Evolutionary conservation across 352 stramenopile species (phyloP).

Genomic region (Phytophthora capsici): DNA sequence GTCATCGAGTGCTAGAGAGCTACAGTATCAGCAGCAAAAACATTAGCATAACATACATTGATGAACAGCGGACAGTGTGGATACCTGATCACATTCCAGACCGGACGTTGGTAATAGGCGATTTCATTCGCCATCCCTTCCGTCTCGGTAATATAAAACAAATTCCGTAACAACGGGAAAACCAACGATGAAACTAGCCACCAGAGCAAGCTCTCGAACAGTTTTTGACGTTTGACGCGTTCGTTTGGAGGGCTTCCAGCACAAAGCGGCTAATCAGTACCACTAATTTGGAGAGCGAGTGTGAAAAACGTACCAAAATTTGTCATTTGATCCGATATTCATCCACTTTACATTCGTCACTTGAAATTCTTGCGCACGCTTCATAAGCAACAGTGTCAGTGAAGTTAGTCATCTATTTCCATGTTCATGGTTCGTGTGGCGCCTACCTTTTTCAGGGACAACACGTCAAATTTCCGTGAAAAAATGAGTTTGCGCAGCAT

Average conservation of each 20-base stretch:
- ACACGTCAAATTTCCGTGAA: conserved; percentile 62
- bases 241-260: conserved; percentile 63
- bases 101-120: conserved; percentile 64
- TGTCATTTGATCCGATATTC: conserved; percentile 25
- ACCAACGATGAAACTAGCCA: conserved; percentile 56
- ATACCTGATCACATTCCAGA: conserved; percentile 70
- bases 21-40: conserved; percentile 19
- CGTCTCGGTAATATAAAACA: conserved; percentile 80
- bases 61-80: background rate
- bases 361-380: conserved; percentile 47
- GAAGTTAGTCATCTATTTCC: background rate
- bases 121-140: conserved; percentile 78
- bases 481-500: conserved; percentile 55
- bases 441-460: conserved; percentile 62
- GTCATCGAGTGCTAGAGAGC: conserved; percentile 53
- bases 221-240: conserved; percentile 43
- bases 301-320: conserved; percentile 37
- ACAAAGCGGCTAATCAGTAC: conserved; percentile 1
- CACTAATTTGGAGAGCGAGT: background rate
- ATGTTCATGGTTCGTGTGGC: background rate
- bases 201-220: conserved; percentile 49
- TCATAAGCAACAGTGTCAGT: conserved; percentile 3
- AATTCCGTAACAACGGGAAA: conserved; percentile 62
- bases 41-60: background rate
- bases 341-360: conserved; percentile 55